A percentile compares a stretch with the other conserved stretches of the same genome.
phyloP scores from a whole-genome alignment of 1,284 basidiomycete species.

The Pholiota adiposa region DNA sequence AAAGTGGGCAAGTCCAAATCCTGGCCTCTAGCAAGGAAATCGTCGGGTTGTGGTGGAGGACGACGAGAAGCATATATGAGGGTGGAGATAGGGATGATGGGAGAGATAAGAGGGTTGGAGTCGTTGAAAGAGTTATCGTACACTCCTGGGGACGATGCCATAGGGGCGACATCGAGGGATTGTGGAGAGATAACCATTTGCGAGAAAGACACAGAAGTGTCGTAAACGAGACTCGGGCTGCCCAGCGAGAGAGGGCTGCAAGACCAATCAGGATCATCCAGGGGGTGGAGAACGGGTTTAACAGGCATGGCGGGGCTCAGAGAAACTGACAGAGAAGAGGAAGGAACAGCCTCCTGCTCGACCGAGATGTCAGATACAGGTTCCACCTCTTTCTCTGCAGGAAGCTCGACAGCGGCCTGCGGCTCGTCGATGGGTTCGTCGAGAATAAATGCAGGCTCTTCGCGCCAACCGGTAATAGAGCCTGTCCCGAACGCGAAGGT shows the following conservation, averaged over 20 bases:
- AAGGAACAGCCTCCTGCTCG: background rate
- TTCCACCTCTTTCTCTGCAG: background rate
- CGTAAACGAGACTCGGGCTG: constrained; percentile 15
- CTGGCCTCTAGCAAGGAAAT: constrained; percentile 6
- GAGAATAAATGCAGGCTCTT: background rate
- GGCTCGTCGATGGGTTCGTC: background rate
- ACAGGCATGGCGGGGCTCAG: constrained; percentile 10
- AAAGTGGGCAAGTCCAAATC: constrained; percentile 17
- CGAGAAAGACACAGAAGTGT: constrained; percentile 6
- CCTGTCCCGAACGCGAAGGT: constrained; percentile 1
- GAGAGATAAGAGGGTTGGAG: constrained; percentile 8
- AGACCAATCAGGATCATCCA: constrained; percentile 10
- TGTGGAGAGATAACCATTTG: constrained; percentile 7
- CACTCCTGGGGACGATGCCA: constrained; percentile 13
- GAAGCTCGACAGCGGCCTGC: background rate
- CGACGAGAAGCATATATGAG: constrained; percentile 11
- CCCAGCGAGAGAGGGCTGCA: constrained; percentile 21
- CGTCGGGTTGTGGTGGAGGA: constrained; percentile 2
- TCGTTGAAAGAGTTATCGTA: constrained; percentile 4
- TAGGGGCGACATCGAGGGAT: background rate
- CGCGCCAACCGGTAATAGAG: background rate
- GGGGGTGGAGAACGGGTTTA: constrained; percentile 18
- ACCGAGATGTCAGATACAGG: background rate
- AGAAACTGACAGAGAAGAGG: background rate
- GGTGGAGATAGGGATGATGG: constrained; percentile 7